Evolutionary conservation across 768 basidiomycete species (phyloP), one percentile per base, ranked within the genome.

Genomic region (Russula vinacea): DNA sequence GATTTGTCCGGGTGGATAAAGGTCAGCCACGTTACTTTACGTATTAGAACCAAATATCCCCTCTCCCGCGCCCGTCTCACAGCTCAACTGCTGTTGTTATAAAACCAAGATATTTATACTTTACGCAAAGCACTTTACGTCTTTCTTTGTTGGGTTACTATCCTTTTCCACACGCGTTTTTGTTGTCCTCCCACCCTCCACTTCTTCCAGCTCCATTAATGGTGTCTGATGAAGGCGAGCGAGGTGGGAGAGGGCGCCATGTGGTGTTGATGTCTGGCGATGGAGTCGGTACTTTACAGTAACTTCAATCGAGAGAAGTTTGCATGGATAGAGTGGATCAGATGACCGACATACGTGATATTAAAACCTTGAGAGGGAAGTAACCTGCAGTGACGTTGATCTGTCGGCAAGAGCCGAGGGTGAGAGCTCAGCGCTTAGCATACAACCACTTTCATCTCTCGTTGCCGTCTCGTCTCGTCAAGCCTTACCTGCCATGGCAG

Each of bases 201-300:
- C 83, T 79, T 82, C 76, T 71, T 72, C 73, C 70, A 71, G 65
- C 68, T 73, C 66, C 67, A 69, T 35, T 68, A 55, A 66, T 65
- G 57, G 65, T 64, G 69, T 65, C 66, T 72, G 71, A 66, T 59
- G 82, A 81, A 84, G 86, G 87, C 77, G 83, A 76, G 87, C 71
- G 77, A 76, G 80, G 74, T 77, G 76, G 78, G 83, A 89, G 88
- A 90, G 88, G 87, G 88, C 87, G 78, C 77, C 84, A 79, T 78
- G 83, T 78, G 73, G 75, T 74, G 70, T 70, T 62, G 65, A 67
- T 62, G 62, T 67, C 64, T 64, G 24, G 62, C 32, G 54, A 11
- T 54, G 63, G 58, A 47, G 58, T 42, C 49, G 39, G 37, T 33
- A 47, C 51, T 49, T 64, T 45, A n/a, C n/a, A n/a, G n/a, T n/a